A percentile compares a stretch with the other conserved stretches of the same genome.
Conservation (phyloP, 768 basidiomycete species). For the Flagelloscypha sp. region DNA sequence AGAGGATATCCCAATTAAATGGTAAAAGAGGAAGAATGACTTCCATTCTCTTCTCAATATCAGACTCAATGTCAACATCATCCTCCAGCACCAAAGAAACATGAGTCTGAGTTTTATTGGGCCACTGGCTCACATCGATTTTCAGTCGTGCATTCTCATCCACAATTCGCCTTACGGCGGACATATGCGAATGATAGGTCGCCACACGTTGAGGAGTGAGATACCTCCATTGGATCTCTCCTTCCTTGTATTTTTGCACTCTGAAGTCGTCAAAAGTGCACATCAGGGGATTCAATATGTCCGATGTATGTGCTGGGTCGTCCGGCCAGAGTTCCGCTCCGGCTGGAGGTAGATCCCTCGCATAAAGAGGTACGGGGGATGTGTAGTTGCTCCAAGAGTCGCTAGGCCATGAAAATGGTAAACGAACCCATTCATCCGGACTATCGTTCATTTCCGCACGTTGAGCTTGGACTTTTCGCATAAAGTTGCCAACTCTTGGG, state of each 20-base stretch:
- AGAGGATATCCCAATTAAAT: conserved; percentile 41
- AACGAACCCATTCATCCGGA: background rate
- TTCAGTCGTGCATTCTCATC: conserved; percentile 12
- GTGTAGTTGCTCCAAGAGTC: background rate
- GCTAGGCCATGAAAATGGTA: conserved; percentile 6
- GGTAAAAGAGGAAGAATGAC: conserved; percentile 31
- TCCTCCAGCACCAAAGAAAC: conserved; percentile 39
- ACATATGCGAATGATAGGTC: conserved; percentile 41
- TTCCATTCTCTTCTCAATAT: conserved; percentile 24
- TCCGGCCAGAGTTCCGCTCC: conserved; percentile 5
- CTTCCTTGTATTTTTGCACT: background rate
- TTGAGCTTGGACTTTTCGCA: conserved; percentile 3
- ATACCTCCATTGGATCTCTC: conserved; percentile 2
- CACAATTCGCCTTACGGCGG: conserved; percentile 24
- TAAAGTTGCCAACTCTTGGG: background rate
- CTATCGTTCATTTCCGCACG: conserved; percentile 1
- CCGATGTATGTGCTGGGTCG: background rate
- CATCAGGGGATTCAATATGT: background rate
- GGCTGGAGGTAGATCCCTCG: background rate
- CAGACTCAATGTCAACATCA: conserved; percentile 43
- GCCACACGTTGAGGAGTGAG: conserved; percentile 38
- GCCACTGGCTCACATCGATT: background rate
- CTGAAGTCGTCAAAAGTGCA: conserved; percentile 5
- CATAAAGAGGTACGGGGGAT: background rate
- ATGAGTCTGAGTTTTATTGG: conserved; percentile 1